These are phyloP conservation scores for Isatis lusitanica DNA, from an alignment of 441 rosid species.

Conservation along the genomic window DNA sequence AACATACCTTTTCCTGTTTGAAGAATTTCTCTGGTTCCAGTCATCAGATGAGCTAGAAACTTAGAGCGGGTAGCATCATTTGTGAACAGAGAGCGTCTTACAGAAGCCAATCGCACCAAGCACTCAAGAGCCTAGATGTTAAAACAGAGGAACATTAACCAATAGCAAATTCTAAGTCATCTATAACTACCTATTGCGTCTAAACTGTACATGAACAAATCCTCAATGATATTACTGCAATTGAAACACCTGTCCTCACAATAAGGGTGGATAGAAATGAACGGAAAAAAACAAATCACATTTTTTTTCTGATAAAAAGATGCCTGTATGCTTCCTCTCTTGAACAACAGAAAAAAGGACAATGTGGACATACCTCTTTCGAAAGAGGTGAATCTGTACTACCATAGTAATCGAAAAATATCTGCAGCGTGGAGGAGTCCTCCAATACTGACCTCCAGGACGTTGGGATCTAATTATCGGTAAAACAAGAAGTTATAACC, in stretches of 20 bases:
- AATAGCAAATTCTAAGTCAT: neutral
- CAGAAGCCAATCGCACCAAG: slow-evolving; percentile 95
- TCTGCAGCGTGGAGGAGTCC: slow-evolving; percentile 92
- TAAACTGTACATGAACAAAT: slow-evolving; percentile 16
- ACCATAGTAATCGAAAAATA: slow-evolving; percentile 92
- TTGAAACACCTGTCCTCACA: neutral
- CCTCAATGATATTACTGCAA: slow-evolving; percentile 16
- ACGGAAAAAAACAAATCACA: neutral
- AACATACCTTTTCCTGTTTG: slow-evolving; percentile 82
- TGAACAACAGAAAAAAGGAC: neutral
- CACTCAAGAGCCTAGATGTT: slow-evolving; percentile 88
- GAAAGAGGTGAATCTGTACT: slow-evolving; percentile 76
- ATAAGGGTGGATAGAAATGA: slow-evolving; percentile 8
- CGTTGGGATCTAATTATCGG: slow-evolving; percentile 69
- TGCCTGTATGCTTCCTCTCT: slow-evolving; percentile 16
- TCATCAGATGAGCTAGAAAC: slow-evolving; percentile 93
- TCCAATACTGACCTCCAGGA: slow-evolving; percentile 91
- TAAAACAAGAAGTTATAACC: slow-evolving; percentile 16
- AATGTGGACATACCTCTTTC: slow-evolving; percentile 73
- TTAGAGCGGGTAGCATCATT: slow-evolving; percentile 83
- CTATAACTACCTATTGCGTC: slow-evolving; percentile 7
- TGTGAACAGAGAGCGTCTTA: slow-evolving; percentile 87
- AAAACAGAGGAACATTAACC: slow-evolving; percentile 16
- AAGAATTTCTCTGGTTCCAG: slow-evolving; percentile 92
- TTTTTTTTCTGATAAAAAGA: neutral